Evolutionary conservation across 805 yeast genomes (phyloP), one percentile per base, ranked within the genome.

Genomic region (Brettanomyces naardenensis): DNA sequence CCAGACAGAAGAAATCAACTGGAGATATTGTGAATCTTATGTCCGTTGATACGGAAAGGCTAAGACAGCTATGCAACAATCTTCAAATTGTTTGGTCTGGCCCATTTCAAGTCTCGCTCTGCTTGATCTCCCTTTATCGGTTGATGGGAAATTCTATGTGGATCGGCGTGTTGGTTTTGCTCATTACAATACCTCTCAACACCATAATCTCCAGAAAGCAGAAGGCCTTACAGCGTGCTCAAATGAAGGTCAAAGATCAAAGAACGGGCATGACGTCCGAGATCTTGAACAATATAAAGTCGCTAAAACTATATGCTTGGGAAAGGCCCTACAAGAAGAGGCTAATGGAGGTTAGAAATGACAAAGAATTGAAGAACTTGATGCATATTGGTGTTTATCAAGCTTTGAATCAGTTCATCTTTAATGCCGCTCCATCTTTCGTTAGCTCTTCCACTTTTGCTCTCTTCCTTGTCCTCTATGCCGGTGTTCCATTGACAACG

Each of bases 241-340:
- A 86, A 62, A 89, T 89, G 97, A 72, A 72, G 46, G 73, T 73
- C 53, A 89, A 90, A 59, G 97, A 89, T 61, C 80, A 79, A 54
- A 78, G 97, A 65, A 82, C 95, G 10, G 75, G 95, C 48, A 66
- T 87, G 33, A 80, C 85, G 37, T 77, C 84, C 44, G 96, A 88
- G 56, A 82, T 88, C 39, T 68, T 89, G 58, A 84, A 83, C 58
- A 88, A 87, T 53, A 84, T 89, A 59, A 89, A 87, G 63, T 84
- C 95, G 11, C 68, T 90, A 56, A 90, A 90, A 58, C 69, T 90
- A 35, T 89, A 89, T 52, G 92, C 90, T 4, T 90, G 97, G 97
- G 97, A 90, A 61, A 62, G 58, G 19, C 92, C 97, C 3, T 86
- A 85, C 56, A 71, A 75, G 51, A 69, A 68, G 21, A 80, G 80